Evolutionary conservation across 2,329 filamentous ascomycete species (phyloP).

Genomic region (Tolypocladium nubicola): DNA sequence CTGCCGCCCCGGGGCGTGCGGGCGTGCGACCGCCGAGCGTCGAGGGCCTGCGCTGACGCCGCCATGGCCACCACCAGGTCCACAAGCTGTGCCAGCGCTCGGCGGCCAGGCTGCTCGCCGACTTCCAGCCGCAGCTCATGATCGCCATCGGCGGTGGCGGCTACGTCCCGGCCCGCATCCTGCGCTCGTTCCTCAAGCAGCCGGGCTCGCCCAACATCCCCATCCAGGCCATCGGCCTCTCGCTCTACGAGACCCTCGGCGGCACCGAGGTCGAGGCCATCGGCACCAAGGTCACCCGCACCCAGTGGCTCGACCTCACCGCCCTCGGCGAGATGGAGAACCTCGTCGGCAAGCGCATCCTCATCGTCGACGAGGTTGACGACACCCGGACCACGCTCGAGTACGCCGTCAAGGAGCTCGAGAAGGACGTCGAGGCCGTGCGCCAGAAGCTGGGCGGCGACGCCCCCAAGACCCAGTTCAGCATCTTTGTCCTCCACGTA

Average conservation of each 20-base stretch:
- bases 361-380: slow-evolving; percentile 93
- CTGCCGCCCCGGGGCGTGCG: background rate
- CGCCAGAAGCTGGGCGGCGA: slow-evolving; percentile 60
- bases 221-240: slow-evolving; percentile 97
- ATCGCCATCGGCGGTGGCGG: slow-evolving; percentile 97
- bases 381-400: slow-evolving; percentile 91
- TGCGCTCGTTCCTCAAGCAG: slow-evolving; percentile 93
- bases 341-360: slow-evolving; percentile 79
- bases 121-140: slow-evolving; percentile 90
- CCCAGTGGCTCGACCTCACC: slow-evolving; percentile 92
- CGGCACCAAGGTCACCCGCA: slow-evolving; percentile 91
- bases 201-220: slow-evolving; percentile 86
- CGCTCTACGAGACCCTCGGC: slow-evolving; percentile 82
- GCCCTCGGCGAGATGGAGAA: slow-evolving; percentile 76
- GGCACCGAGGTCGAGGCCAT: slow-evolving; percentile 53
- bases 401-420: slow-evolving; percentile 83
- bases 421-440: slow-evolving; percentile 86
- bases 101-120: slow-evolving; percentile 68
- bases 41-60: slow-evolving; percentile 6
- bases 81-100: slow-evolving; percentile 94
- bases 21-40: background rate
- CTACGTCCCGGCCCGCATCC: slow-evolving; percentile 92
- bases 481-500: slow-evolving; percentile 91
- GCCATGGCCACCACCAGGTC: slow-evolving; percentile 46
- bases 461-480: slow-evolving; percentile 67